These are phyloP conservation scores for Penicillium sp. DNA, from an alignment of 2,329 filamentous ascomycete genomes.

Conservation along the genomic window DNA sequence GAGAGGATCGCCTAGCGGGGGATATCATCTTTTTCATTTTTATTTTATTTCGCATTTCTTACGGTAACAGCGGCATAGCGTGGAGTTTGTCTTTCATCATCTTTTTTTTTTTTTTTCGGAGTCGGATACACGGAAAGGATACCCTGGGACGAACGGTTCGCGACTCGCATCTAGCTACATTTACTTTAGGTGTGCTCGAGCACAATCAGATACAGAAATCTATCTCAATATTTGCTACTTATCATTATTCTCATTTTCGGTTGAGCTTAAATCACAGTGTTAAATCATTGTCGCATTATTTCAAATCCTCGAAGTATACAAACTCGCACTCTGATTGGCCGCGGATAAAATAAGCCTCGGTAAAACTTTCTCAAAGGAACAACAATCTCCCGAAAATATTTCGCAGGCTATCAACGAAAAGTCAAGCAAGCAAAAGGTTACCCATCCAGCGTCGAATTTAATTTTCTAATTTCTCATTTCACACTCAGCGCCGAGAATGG, in stretches of 20 bases:
- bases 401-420: conserved; percentile 7
- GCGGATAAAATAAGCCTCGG: conserved; percentile 3
- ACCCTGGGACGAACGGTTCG: conserved; percentile 21
- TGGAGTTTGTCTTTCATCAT: conserved; percentile 28
- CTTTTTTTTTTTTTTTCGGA: background rate
- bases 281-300: background rate
- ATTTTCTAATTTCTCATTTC: background rate
- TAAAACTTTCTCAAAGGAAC: conserved; percentile 18
- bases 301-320: background rate
- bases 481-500: conserved; percentile 26
- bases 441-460: background rate
- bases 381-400: conserved; percentile 22
- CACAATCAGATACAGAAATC: background rate
- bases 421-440: background rate
- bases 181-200: conserved; percentile 1
- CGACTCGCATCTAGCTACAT: conserved; percentile 1
- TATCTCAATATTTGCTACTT: background rate
- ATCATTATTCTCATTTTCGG: background rate
- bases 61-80: conserved; percentile 31
- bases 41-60: conserved; percentile 1
- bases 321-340: conserved; percentile 9
- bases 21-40: conserved; percentile 3
- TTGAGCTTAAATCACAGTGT: background rate
- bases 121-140: conserved; percentile 26
- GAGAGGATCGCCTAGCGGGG: conserved; percentile 7